Conservation (phyloP, 163 green algal species). For the Coccomyxa subellipsoidea region DNA sequence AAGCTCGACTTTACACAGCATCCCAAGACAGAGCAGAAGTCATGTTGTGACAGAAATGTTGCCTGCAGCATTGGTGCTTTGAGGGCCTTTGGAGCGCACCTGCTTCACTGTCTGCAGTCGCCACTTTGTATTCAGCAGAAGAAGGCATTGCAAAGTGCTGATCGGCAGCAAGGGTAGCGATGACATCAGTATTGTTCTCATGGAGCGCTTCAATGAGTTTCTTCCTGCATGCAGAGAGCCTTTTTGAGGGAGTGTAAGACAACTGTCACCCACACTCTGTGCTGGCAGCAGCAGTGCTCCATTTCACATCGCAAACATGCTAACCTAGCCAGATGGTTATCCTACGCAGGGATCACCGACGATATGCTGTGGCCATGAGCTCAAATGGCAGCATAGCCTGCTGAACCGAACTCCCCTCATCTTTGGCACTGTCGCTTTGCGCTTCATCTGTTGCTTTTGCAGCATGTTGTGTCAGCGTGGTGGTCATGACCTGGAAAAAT, state of each 20-base stretch:
- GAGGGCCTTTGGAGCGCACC: too few relatives aligned
- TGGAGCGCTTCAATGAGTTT: slow-evolving; percentile 40
- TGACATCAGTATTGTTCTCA: slow-evolving; percentile 1
- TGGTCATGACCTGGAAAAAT: neutral
- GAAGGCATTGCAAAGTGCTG: neutral
- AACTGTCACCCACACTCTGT: neutral
- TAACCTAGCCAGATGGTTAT: too few relatives aligned
- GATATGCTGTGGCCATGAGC: slow-evolving; percentile 70
- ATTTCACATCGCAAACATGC: too few relatives aligned
- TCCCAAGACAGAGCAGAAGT: too few relatives aligned
- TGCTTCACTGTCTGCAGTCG: too few relatives aligned
- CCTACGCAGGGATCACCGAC: too few relatives aligned
- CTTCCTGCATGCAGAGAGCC: slow-evolving; percentile 12
- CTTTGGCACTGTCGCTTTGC: neutral
- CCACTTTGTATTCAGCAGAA: neutral
- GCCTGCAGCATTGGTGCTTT: too few relatives aligned
- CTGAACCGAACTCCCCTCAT: slow-evolving; percentile 5
- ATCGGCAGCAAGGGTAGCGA: neutral
- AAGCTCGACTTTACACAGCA: too few relatives aligned
- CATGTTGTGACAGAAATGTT: too few relatives aligned
- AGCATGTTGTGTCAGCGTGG: neutral
- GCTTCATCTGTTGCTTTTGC: neutral
- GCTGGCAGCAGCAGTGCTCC: too few relatives aligned
- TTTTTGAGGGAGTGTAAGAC: too few relatives aligned
- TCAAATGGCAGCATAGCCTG: slow-evolving; percentile 44